Conservation (phyloP, 371 early-diverging fungal species). For the Apophysomyces ossiformis region DNA sequence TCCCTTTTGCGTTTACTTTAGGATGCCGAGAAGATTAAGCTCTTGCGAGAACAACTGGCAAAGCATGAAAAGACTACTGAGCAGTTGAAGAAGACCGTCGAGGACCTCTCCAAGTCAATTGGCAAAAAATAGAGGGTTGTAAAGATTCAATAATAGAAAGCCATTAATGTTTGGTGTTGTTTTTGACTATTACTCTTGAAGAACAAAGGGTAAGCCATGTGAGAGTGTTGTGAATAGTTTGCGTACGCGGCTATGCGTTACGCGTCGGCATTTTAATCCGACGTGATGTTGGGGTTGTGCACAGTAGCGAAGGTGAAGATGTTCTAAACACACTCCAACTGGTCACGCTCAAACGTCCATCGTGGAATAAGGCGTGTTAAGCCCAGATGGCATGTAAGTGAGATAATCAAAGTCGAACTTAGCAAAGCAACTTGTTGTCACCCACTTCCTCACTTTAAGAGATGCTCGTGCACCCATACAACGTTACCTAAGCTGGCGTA, state of each 20-base stretch:
- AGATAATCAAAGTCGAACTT: no score
- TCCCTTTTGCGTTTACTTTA: neutral
- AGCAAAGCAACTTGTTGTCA: no score
- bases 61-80: neutral
- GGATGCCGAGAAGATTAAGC: slow-evolving; percentile 1
- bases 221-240: neutral
- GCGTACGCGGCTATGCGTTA: neutral
- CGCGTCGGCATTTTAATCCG: neutral
- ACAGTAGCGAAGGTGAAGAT: neutral
- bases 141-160: neutral
- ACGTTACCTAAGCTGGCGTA: no score
- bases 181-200: neutral
- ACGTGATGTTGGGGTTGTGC: neutral
- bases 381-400: no score
- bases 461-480: no score
- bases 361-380: no score
- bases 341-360: no score
- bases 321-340: no score
- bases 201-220: neutral
- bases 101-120: slow-evolving; percentile 2
- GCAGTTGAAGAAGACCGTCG: neutral
- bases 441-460: no score
- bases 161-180: neutral
- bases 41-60: neutral
- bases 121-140: slow-evolving; percentile 4